phyloP scores from a whole-genome alignment of 2,329 filamentous ascomycete genomes.

The Cercospora berteroae region DNA sequence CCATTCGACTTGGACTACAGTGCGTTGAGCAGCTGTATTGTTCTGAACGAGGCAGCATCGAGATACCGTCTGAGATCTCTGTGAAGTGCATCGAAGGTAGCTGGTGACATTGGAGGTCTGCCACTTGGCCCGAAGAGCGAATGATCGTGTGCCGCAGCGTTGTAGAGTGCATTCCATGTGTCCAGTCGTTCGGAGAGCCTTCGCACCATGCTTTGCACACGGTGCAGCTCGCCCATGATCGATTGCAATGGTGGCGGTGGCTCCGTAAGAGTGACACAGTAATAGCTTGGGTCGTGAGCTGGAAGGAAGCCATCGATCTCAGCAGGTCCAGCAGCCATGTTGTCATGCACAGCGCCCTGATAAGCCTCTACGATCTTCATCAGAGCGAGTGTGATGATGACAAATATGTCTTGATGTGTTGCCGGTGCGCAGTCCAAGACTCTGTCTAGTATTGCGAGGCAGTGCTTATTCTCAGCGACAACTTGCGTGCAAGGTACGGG shows the following conservation, averaged over 20 bases:
- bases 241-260: neutral
- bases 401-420: neutral
- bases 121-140: neutral
- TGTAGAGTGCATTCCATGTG: neutral
- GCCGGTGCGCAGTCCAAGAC: neutral
- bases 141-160: neutral
- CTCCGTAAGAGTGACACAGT: neutral
- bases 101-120: neutral
- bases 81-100: neutral
- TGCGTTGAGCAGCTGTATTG: neutral
- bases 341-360: slow-evolving; percentile 29
- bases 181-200: neutral
- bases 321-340: neutral
- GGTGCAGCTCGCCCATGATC: neutral
- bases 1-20: neutral
- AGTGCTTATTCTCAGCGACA: neutral
- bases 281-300: neutral
- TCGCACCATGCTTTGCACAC: neutral
- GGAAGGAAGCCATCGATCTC: neutral
- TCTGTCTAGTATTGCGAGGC: neutral
- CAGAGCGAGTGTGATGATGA: neutral
- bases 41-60: neutral
- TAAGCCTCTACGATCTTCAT: neutral
- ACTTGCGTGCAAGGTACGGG: neutral
- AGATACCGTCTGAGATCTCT: neutral